Evolutionary conservation across 345 rosid species (phyloP).

Genomic region (Carallia brachiata): DNA sequence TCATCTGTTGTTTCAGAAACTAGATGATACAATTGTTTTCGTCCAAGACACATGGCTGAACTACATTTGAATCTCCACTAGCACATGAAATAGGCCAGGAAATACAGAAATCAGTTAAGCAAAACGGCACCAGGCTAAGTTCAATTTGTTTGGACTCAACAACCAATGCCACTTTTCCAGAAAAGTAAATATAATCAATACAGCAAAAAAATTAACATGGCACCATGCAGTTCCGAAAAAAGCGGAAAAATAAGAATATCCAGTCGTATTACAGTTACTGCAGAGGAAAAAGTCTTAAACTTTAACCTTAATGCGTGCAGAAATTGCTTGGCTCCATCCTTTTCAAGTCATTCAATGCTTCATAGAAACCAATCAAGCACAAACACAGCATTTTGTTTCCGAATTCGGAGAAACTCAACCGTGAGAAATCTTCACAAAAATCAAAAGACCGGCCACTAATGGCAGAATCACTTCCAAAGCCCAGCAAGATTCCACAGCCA

Average conservation of each 20-base stretch:
- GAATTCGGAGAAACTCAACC: no score
- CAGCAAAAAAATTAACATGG: no score
- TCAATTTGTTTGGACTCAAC: no score
- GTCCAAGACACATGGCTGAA: neutral
- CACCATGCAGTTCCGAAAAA: no score
- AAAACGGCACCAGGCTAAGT: no score
- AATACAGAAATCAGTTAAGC: neutral
- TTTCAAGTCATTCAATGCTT: constrained; percentile 10
- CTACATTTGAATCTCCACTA: neutral
- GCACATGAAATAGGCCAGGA: neutral
- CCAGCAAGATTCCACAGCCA: no score
- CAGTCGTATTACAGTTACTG: neutral
- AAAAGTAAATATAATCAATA: no score
- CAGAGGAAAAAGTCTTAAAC: neutral
- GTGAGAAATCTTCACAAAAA: neutral
- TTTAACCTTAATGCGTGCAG: constrained; percentile 8
- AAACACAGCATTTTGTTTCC: neutral
- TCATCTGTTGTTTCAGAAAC: neutral
- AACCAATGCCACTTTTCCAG: no score
- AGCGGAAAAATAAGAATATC: no score
- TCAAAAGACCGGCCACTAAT: neutral
- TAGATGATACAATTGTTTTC: neutral
- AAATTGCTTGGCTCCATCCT: constrained; percentile 15
- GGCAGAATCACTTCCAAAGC: no score
- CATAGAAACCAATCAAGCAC: constrained; percentile 12